These are phyloP conservation scores for Nicotiana undulata DNA, from an alignment of 257 asterid genomes.

Conservation along the genomic window DNA sequence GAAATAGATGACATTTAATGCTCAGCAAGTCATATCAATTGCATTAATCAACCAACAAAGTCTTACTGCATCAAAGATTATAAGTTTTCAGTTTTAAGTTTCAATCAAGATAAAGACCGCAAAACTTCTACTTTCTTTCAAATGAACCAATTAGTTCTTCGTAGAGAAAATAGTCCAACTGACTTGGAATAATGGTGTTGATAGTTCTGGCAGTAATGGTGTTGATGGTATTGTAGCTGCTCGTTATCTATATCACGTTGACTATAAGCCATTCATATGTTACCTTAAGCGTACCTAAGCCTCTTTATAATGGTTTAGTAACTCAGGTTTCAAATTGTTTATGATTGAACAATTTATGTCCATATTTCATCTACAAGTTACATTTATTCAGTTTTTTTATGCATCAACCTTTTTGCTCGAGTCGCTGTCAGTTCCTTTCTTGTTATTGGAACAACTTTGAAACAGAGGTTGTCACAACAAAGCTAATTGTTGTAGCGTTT, in stretches of 20 bases:
- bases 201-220: constrained; percentile 91
- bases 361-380: background rate
- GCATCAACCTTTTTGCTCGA: constrained; percentile 42
- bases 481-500: too few species aligned
- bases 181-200: too few species aligned
- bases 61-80: too few species aligned
- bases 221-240: constrained; percentile 98
- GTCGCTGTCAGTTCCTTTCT: constrained; percentile 73
- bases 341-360: background rate
- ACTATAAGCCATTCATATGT: constrained; percentile 64
- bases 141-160: too few species aligned
- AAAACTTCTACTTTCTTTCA: too few species aligned
- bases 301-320: constrained; percentile 70
- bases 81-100: too few species aligned
- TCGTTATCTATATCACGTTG: constrained; percentile 88
- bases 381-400: constrained; percentile 17
- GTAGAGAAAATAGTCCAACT: too few species aligned
- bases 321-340: constrained; percentile 54
- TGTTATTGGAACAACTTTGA: constrained; percentile 72
- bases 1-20: too few species aligned
- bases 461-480: too few species aligned
- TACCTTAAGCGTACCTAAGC: constrained; percentile 83
- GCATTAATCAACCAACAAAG: too few species aligned
- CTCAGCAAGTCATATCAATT: too few species aligned
- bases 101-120: too few species aligned